Evolutionary conservation across 371 early-diverging fungal genomes (phyloP), one percentile per base, ranked within the genome.

Genomic region (Chytridiales sp.): DNA sequence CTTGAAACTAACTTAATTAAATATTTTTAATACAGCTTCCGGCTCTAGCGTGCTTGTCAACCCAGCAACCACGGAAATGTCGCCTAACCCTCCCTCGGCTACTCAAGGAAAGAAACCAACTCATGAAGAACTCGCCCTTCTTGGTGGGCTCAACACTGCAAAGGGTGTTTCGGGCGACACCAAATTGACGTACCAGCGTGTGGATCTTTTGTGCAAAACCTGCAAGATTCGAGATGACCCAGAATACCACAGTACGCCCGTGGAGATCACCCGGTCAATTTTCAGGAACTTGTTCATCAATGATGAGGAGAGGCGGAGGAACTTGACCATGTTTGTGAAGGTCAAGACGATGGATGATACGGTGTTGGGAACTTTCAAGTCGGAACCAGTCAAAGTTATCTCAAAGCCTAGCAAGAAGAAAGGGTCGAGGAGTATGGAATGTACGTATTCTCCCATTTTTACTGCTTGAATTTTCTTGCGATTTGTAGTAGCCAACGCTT

Each of bases 281-380:
- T 87, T 89, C 42, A 89, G 88, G 72, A 88, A 91, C 47, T 71
- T 92, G 53, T 90, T 84, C 57, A 88, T 92, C 58, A 89, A 86
- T 62, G 91, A 89, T 59, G 86, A 85, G 0, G 93, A 92, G 54
- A 88, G 87, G 61, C 89, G 90, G 69, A 90, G 88, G 58, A 79
- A 80, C 29, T 89, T 91, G 0, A 81, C 89, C 42, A 86, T 90
- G 9, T 64, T 80, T 26, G 88, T 89, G 49, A 85, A 86, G 39
- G 75, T 80, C 22, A 88, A 89, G 49, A 82, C 86, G 31, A 74
- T 38, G n/a, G 29, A 44, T 38, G 29, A 9, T 43, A 9, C 19
- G 15, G 11, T 39, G 6, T 15, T 44, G 19, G 47, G 32, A 29
- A 39, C 27, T 21, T 24, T 50, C 22, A 17, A 41, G 79, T 85